phyloP scores from a whole-genome alignment of 306 rosid species.

The Prunus campanulata region DNA sequence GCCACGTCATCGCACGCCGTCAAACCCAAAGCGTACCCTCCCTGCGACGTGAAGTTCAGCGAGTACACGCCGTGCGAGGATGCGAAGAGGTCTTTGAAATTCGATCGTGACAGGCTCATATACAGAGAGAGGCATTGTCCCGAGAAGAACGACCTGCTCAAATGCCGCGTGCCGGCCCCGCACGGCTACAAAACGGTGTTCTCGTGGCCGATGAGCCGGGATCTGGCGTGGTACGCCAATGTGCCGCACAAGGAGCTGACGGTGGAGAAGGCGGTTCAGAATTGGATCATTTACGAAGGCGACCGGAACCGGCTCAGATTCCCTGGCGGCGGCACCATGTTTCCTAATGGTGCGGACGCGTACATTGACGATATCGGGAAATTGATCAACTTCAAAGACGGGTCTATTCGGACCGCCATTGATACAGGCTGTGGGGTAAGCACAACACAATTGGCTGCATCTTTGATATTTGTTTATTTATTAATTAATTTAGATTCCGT shows the following conservation, averaged over 20 bases:
- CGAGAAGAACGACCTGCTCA: constrained; percentile 24
- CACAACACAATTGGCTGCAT: too few species aligned
- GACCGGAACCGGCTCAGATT: constrained; percentile 58
- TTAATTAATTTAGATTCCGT: background rate
- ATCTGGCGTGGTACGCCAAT: constrained; percentile 72
- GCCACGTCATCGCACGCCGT: background rate
- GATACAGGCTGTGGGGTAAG: constrained; percentile 95
- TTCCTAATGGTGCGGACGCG: constrained; percentile 75
- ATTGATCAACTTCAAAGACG: constrained; percentile 50
- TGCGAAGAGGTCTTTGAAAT: constrained; percentile 43
- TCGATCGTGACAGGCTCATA: constrained; percentile 41
- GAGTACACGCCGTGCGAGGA: constrained; percentile 93
- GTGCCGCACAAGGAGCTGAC: constrained; percentile 84
- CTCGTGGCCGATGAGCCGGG: constrained; percentile 72
- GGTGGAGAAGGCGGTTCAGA: constrained; percentile 90
- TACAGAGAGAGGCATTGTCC: constrained; percentile 90
- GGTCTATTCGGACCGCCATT: constrained; percentile 74
- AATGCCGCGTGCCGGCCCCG: constrained; percentile 80
- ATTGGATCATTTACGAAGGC: constrained; percentile 73
- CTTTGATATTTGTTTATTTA: background rate
- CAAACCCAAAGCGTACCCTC: constrained; percentile 18
- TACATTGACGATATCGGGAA: constrained; percentile 73
- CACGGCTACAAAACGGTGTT: constrained; percentile 61
- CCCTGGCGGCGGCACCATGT: constrained; percentile 94
- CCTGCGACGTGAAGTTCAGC: constrained; percentile 39